Conservation (phyloP, 2,329 filamentous ascomycete species). For the Fusarium anthophilum region DNA sequence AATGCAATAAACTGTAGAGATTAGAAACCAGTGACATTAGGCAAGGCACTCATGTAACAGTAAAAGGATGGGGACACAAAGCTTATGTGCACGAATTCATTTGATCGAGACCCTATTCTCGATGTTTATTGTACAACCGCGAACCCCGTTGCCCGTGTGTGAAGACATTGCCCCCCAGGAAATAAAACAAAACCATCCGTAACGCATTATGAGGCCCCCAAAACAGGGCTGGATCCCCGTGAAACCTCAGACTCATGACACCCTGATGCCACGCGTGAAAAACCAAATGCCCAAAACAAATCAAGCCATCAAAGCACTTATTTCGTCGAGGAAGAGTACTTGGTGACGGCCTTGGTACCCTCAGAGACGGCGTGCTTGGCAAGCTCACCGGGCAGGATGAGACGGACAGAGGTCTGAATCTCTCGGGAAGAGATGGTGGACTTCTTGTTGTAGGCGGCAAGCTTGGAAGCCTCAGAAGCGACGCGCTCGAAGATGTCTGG, state of each 20-base stretch:
- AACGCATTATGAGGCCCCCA: conserved; percentile 75
- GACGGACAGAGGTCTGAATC: conserved; percentile 98
- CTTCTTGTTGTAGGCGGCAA: conserved; percentile 99
- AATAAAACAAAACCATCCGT: conserved; percentile 74
- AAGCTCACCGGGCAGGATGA: conserved; percentile 97
- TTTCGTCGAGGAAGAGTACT: conserved; percentile 99
- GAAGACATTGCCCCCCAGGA: conserved; percentile 75
- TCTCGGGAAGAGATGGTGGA: conserved; percentile 99
- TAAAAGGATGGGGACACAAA: conserved; percentile 27
- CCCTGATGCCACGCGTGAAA: conserved; percentile 64
- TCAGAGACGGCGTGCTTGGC: conserved; percentile 99
- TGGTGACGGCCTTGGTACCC: conserved; percentile 99
- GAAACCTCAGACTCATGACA: conserved; percentile 65
- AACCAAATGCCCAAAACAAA: conserved; percentile 67
- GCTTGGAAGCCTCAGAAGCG: conserved; percentile 97
- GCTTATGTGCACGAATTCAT: conserved; percentile 71
- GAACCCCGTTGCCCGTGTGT: conserved; percentile 74
- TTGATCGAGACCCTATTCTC: conserved; percentile 69
- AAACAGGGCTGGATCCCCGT: conserved; percentile 47
- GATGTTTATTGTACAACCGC: conserved; percentile 78
- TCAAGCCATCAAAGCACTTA: conserved; percentile 71
- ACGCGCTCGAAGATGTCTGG: conserved; percentile 99
- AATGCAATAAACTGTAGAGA: background rate
- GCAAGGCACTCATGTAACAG: background rate
- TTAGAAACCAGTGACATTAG: background rate